Percentiles rank a stretch among this genome's conserved stretches.
phyloP scores from a whole-genome alignment of 2,329 filamentous ascomycete species.

The Lasiodiplodia gonubiensis region DNA sequence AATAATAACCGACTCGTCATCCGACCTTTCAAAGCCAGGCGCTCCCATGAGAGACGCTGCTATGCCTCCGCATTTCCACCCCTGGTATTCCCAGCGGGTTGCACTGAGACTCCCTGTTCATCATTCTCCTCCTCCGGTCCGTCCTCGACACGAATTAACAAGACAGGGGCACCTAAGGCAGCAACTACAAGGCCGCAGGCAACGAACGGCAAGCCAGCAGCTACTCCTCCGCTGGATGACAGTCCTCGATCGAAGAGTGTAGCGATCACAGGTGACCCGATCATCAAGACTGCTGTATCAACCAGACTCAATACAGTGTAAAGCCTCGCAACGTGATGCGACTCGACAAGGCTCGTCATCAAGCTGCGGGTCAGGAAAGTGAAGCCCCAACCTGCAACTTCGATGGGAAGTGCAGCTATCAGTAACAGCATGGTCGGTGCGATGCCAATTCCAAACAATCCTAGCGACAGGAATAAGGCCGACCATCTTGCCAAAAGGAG shows the following conservation, averaged over 20 bases:
- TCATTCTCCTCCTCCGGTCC: not conserved
- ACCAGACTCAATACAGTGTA: slow-evolving; percentile 60
- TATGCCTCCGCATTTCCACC: not conserved
- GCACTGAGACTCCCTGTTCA: not conserved
- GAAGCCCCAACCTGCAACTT: slow-evolving; percentile 55
- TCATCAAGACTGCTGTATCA: slow-evolving; percentile 57
- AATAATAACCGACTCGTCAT: too few relatives aligned
- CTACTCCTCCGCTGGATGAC: slow-evolving; percentile 54
- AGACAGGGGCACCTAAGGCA: not conserved
- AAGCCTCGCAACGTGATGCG: slow-evolving; percentile 59
- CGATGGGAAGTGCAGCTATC: slow-evolving; percentile 51
- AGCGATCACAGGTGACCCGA: slow-evolving; percentile 56
- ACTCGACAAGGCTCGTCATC: slow-evolving; percentile 60
- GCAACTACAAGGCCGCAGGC: slow-evolving; percentile 38
- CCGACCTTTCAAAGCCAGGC: too few relatives aligned
- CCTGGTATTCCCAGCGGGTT: not conserved
- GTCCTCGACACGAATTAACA: not conserved
- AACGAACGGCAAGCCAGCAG: slow-evolving; percentile 58
- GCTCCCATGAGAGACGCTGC: too few relatives aligned
- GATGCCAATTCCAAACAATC: slow-evolving; percentile 39
- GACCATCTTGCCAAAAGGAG: slow-evolving; percentile 41
- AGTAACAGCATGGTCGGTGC: slow-evolving; percentile 37
- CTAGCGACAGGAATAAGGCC: slow-evolving; percentile 35
- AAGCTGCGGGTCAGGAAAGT: slow-evolving; percentile 54
- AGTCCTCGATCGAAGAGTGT: slow-evolving; percentile 55